A percentile compares a stretch with the other conserved stretches of the same genome.
phyloP scores from a whole-genome alignment of 2,329 filamentous ascomycete genomes.

The Fusarium mexicanum region DNA sequence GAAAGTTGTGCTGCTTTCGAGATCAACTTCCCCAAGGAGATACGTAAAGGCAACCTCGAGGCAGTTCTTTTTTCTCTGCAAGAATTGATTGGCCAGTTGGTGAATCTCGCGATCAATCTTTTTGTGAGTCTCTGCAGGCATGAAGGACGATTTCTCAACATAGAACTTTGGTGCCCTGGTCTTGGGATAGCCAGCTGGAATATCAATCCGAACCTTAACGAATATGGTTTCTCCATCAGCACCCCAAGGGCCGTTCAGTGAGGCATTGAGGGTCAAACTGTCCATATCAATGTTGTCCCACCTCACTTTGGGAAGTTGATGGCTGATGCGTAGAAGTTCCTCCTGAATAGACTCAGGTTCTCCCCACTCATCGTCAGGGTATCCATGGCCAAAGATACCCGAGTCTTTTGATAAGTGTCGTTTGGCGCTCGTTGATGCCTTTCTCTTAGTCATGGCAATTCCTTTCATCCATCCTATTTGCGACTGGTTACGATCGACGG shows the following conservation, averaged over 20 bases:
- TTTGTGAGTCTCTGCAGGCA: conserved; percentile 64
- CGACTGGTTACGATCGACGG: conserved; percentile 59
- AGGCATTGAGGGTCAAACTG: conserved; percentile 65
- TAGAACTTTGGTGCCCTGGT: conserved; percentile 66
- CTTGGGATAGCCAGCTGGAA: conserved; percentile 69
- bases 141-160: conserved; percentile 70
- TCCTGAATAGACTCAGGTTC: conserved; percentile 71
- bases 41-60: conserved; percentile 71
- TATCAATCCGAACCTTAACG: conserved; percentile 69
- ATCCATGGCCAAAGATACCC: conserved; percentile 60
- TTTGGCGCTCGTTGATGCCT: conserved; percentile 53
- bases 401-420: conserved; percentile 64
- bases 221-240: conserved; percentile 65
- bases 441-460: conserved; percentile 70
- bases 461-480: conserved; percentile 77
- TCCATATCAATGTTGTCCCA: conserved; percentile 74
- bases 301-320: conserved; percentile 69
- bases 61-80: conserved; percentile 68
- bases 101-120: conserved; percentile 64
- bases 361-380: conserved; percentile 66
- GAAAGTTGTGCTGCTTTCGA: conserved; percentile 68
- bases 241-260: conserved; percentile 73
- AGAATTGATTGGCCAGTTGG: conserved; percentile 64
- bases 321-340: conserved; percentile 70
- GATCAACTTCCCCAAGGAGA: conserved; percentile 69